phyloP scores from a whole-genome alignment of 257 asterid genomes.

The Cynanchum wilfordii region DNA sequence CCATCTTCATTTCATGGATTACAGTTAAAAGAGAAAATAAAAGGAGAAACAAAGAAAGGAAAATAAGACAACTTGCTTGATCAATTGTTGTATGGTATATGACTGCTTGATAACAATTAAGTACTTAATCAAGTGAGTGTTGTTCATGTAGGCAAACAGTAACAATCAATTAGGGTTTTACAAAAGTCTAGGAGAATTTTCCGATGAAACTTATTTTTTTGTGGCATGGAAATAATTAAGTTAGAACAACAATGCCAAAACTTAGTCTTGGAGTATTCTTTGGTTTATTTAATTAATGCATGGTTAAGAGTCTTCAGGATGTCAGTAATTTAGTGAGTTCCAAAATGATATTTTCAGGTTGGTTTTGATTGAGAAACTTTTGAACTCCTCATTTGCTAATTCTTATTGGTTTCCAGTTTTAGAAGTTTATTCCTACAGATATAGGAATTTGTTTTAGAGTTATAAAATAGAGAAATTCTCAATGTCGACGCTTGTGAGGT shows the following conservation, averaged over 20 bases:
- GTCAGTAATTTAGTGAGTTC: not conserved
- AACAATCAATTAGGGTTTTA: not conserved
- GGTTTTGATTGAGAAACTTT: not conserved
- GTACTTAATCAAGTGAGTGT: not conserved
- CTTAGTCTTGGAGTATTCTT: not conserved
- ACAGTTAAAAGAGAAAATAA: not conserved
- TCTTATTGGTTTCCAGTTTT: not conserved
- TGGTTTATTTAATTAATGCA: not conserved
- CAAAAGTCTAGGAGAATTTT: not conserved
- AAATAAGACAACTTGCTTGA: not conserved
- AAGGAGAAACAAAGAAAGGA: not conserved
- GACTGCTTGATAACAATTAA: no score
- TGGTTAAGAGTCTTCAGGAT: not conserved
- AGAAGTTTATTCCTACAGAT: not conserved
- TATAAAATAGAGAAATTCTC: not conserved
- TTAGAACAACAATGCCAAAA: not conserved
- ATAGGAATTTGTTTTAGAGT: not conserved
- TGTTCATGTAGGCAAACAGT: no score
- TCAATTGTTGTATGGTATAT: not conserved
- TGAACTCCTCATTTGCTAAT: not conserved
- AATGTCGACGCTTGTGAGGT: not conserved
- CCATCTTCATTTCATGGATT: not conserved
- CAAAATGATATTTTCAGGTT: not conserved
- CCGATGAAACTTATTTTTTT: not conserved
- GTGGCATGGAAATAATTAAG: not conserved